Conservation (phyloP, 768 basidiomycete species). For the Clitopilus hobsonii region DNA sequence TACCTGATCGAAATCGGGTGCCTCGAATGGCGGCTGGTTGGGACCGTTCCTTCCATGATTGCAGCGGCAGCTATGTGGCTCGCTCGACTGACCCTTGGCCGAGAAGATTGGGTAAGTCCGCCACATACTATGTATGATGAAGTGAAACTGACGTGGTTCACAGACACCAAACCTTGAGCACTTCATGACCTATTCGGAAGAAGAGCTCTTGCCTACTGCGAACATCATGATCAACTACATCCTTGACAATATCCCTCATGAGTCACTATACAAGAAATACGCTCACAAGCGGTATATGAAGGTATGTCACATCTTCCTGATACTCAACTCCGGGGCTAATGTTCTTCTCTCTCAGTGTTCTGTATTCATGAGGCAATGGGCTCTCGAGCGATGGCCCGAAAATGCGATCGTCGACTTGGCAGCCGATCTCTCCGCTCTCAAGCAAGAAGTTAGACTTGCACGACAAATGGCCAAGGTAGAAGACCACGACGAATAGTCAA, state of each 20-base stretch:
- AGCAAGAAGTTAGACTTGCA: slow-evolving; percentile 33
- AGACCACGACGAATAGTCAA: neutral
- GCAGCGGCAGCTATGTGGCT: slow-evolving; percentile 88
- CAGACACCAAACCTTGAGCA: slow-evolving; percentile 84
- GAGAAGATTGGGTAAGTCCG: slow-evolving; percentile 76
- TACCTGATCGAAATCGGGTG: slow-evolving; percentile 85
- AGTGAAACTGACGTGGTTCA: slow-evolving; percentile 3
- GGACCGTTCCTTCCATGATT: slow-evolving; percentile 68
- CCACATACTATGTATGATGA: neutral
- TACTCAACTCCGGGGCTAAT: neutral
- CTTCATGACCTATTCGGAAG: slow-evolving; percentile 83
- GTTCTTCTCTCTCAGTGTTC: slow-evolving; percentile 57
- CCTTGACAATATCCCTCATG: slow-evolving; percentile 64
- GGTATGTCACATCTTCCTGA: slow-evolving; percentile 34
- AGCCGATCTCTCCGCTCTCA: slow-evolving; percentile 50
- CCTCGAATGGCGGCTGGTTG: slow-evolving; percentile 76
- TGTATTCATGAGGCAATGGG: slow-evolving; percentile 76
- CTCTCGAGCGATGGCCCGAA: slow-evolving; percentile 64
- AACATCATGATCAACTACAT: slow-evolving; percentile 88
- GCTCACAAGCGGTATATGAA: slow-evolving; percentile 80
- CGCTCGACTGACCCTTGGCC: slow-evolving; percentile 72
- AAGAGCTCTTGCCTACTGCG: slow-evolving; percentile 73
- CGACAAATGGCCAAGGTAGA: neutral
- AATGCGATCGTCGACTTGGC: slow-evolving; percentile 48
- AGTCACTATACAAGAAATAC: slow-evolving; percentile 87